These are phyloP conservation scores for Colletotrichum sp. DNA, from an alignment of 2,329 filamentous ascomycete species.

Conservation along the genomic window DNA sequence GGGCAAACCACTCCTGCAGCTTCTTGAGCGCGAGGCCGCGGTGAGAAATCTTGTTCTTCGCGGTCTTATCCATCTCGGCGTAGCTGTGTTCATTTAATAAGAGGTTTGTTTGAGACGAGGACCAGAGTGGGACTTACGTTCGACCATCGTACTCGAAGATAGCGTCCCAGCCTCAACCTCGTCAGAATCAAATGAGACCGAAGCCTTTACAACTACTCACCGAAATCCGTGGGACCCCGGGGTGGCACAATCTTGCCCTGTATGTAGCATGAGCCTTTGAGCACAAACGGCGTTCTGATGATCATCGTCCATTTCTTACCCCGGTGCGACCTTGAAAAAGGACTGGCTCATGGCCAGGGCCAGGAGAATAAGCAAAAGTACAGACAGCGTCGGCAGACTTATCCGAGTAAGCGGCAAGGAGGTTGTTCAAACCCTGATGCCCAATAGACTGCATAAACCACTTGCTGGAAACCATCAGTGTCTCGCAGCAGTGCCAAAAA, in stretches of 20 bases:
- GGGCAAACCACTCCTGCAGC: constrained; percentile 80
- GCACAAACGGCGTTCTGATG: background rate
- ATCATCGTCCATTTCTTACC: constrained; percentile 49
- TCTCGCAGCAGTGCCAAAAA: background rate
- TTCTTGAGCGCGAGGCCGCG: constrained; percentile 86
- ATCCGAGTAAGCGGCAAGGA: constrained; percentile 87
- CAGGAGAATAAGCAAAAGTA: constrained; percentile 91
- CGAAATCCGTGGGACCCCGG: constrained; percentile 81
- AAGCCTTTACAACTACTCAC: constrained; percentile 52
- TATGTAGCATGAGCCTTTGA: background rate
- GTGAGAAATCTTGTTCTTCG: constrained; percentile 94
- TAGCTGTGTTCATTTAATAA: constrained; percentile 53
- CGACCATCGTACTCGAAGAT: constrained; percentile 93
- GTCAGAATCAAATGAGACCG: constrained; percentile 12
- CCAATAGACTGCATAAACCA: constrained; percentile 89
- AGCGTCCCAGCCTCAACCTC: constrained; percentile 84
- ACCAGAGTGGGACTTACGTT: constrained; percentile 60
- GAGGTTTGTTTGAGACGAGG: background rate
- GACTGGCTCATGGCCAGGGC: constrained; percentile 82
- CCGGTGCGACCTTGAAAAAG: constrained; percentile 92
- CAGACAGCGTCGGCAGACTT: constrained; percentile 93
- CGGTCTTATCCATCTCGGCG: constrained; percentile 89
- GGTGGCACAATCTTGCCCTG: constrained; percentile 82
- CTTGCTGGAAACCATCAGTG: constrained; percentile 67
- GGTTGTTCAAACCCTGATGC: constrained; percentile 84